Evolutionary conservation across 2,329 filamentous ascomycete species (phyloP), one percentile per base, ranked within the genome.

Genomic region (Sphaerulina musiva): DNA sequence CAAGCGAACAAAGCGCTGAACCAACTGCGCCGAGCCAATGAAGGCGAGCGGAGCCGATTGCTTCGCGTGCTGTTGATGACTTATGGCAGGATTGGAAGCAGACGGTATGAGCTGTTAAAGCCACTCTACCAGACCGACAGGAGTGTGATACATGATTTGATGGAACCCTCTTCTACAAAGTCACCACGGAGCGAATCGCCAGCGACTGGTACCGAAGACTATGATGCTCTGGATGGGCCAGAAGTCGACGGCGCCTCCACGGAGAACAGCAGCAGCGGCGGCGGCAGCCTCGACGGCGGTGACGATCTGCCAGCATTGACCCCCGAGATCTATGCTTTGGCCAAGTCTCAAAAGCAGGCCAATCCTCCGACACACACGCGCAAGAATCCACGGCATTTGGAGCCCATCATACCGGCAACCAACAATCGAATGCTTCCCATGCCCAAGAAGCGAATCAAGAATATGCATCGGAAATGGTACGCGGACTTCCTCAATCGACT

Each of bases 61-160:
- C 70, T 77, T 43, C 78, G 76, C 51, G 71, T 83, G 9, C 68
- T 85, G 17, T 68, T 74, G 32, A 67, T 76, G 55, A 74, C 81
- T 11, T 85, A 84, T 62, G 82, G 80, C 11, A 76, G 82, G 48
- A 72, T 70, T 32, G 82, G 82, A 7, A 74, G 69, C 58, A 72
- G 79, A 32, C 74, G 79, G 60, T 71, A 76, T 54, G 68, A 76
- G 8, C 65, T 84, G 32, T 51, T 81, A 55, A 10, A 41, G 44
- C 60, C 61, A 4, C 45, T 66, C 4, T 64, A 51, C 36, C 59
- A 2, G 47, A 34, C 10, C 34, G 34, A 36, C 34, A 36, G 34
- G 26, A 4, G 26, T 26, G 26, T 26, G 26, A 4, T 26, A 4
- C 3, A 36, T 10, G 9, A 4, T 36, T 3, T n/a, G 12, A 10